These are phyloP conservation scores for Turnera subulata DNA, from an alignment of 345 rosid genomes.

Conservation along the genomic window DNA sequence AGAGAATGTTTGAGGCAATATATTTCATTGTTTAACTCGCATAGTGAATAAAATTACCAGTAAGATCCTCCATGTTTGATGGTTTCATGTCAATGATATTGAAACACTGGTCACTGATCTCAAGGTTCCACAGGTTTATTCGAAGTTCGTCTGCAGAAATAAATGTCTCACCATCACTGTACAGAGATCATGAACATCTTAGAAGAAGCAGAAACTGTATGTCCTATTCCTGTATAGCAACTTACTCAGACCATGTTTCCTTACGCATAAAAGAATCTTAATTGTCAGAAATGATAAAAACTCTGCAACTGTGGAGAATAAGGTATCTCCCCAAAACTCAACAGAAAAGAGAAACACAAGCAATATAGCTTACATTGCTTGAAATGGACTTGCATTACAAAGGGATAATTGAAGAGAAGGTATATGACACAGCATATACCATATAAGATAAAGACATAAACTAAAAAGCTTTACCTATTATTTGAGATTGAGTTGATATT, in stretches of 20 bases:
- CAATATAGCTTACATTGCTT: neutral
- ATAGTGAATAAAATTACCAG: slow-evolving; percentile 39
- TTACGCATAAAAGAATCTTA: neutral
- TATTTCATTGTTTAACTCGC: no score
- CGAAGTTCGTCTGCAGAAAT: slow-evolving; percentile 66
- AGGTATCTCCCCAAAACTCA: no score
- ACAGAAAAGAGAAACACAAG: neutral
- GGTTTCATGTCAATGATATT: slow-evolving; percentile 70
- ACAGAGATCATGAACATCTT: slow-evolving; percentile 22
- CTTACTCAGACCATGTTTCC: neutral
- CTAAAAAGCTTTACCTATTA: slow-evolving; percentile 57
- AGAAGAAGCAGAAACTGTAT: slow-evolving; percentile 13
- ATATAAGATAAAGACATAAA: neutral
- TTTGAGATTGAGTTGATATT: slow-evolving; percentile 87
- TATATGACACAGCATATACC: neutral
- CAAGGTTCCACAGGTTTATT: slow-evolving; percentile 69
- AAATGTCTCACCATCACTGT: slow-evolving; percentile 70
- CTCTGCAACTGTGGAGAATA: no score
- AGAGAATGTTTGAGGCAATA: no score
- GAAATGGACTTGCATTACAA: no score
- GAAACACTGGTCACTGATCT: slow-evolving; percentile 54
- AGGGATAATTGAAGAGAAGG: no score
- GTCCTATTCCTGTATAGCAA: neutral
- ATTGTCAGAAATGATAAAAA: no score
- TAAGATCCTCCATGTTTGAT: slow-evolving; percentile 60